phyloP scores from a whole-genome alignment of 768 basidiomycete species.

The Leucocoprinus sp. region DNA sequence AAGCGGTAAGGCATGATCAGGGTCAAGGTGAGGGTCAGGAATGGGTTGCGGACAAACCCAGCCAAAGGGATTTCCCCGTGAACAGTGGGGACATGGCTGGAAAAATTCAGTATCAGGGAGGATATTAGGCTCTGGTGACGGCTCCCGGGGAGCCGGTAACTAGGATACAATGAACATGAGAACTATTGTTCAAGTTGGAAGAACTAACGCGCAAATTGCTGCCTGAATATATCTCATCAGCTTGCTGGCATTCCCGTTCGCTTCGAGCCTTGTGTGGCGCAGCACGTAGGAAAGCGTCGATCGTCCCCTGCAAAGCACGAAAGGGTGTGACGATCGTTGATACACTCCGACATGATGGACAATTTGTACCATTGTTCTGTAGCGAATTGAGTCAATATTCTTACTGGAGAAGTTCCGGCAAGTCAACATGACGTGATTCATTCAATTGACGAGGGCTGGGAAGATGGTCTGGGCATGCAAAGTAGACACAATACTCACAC shows the following conservation, averaged over 20 bases:
- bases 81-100: conserved; percentile 76
- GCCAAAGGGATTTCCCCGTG: conserved; percentile 59
- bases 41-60: conserved; percentile 82
- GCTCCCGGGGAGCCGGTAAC: conserved; percentile 71
- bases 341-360: conserved; percentile 71
- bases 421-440: neutral
- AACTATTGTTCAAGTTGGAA: neutral
- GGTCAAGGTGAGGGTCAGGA: conserved; percentile 57
- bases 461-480: neutral
- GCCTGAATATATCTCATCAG: conserved; percentile 72
- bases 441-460: neutral
- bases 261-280: conserved; percentile 63
- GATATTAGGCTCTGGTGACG: conserved; percentile 69
- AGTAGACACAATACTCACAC: conserved; percentile 41
- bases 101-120: conserved; percentile 57
- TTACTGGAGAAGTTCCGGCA: neutral
- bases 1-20: conserved; percentile 67
- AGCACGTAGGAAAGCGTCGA: conserved; percentile 64
- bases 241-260: conserved; percentile 67
- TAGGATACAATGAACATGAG: conserved; percentile 20
- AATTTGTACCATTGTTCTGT: conserved; percentile 79
- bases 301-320: conserved; percentile 61
- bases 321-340: conserved; percentile 66
- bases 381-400: conserved; percentile 12
- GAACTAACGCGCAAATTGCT: conserved; percentile 51